Percentiles rank a stretch among this genome's conserved stretches.
These are phyloP conservation scores for Starmerella riodocensis DNA, from an alignment of 805 yeast genomes.

Conservation along the genomic window DNA sequence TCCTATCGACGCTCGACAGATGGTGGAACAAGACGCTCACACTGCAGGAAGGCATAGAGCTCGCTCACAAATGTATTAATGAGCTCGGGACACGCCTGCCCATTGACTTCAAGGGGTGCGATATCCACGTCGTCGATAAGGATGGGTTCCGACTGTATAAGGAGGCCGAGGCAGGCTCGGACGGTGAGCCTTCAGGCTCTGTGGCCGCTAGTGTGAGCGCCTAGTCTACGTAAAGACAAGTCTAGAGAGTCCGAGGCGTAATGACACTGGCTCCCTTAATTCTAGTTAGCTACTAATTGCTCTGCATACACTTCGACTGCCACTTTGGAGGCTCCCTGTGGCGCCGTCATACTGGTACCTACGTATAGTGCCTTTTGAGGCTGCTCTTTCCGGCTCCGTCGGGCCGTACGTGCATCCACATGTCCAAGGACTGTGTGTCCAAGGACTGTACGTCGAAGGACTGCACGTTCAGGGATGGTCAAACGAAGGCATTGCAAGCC, in stretches of 20 bases:
- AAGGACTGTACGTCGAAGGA: no score
- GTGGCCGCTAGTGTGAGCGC: background rate
- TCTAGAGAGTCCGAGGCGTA: background rate
- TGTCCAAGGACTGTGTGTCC: no score
- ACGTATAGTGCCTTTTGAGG: no score
- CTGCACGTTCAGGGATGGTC: no score
- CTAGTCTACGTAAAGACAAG: background rate
- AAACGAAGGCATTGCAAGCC: no score
- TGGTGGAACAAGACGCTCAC: slow-evolving; percentile 71
- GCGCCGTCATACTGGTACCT: no score
- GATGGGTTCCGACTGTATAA: slow-evolving; percentile 35
- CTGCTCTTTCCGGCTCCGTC: no score
- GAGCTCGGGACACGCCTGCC: slow-evolving; percentile 83
- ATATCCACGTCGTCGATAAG: slow-evolving; percentile 51
- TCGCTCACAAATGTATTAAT: slow-evolving; percentile 56
- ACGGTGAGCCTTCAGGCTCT: no score
- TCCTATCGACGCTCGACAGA: slow-evolving; percentile 77
- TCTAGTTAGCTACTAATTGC: no score
- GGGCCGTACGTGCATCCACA: no score
- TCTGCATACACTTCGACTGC: no score
- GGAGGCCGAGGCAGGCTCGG: background rate
- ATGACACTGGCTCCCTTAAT: background rate
- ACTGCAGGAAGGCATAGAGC: slow-evolving; percentile 61
- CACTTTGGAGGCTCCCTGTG: no score
- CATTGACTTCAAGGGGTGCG: slow-evolving; percentile 82